phyloP scores from a whole-genome alignment of 768 basidiomycete genomes.

The Gautieria morchelliformis region DNA sequence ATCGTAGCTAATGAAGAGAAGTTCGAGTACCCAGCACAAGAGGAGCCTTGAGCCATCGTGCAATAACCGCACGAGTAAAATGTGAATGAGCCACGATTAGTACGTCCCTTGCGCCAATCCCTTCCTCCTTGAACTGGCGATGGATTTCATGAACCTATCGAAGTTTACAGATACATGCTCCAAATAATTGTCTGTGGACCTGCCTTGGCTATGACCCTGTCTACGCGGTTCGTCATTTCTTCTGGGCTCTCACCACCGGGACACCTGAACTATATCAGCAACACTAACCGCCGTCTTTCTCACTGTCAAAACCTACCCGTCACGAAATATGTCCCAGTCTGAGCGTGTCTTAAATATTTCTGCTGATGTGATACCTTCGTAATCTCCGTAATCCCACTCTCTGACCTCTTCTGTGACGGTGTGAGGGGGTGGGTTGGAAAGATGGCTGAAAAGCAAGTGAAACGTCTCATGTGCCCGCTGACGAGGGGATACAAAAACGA shows the following conservation, averaged over 20 bases:
- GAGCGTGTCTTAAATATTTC: conserved; percentile 60
- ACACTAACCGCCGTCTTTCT: not conserved
- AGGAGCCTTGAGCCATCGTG: conserved; percentile 73
- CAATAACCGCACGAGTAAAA: conserved; percentile 65
- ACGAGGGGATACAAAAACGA: conserved; percentile 80
- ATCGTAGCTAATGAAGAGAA: not conserved
- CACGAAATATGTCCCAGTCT: conserved; percentile 76
- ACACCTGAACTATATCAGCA: conserved; percentile 40
- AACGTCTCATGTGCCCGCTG: conserved; percentile 80
- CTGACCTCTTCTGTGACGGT: conserved; percentile 54
- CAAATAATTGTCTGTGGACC: not conserved
- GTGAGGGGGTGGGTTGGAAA: conserved; percentile 39
- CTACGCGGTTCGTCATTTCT: conserved; percentile 74
- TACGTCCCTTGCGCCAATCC: conserved; percentile 61
- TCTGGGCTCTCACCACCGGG: conserved; percentile 80
- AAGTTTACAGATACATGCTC: conserved; percentile 2
- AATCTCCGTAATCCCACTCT: conserved; percentile 92
- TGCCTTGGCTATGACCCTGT: conserved; percentile 64
- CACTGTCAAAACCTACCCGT: conserved; percentile 45
- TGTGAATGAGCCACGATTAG: conserved; percentile 89
- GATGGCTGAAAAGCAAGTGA: conserved; percentile 59
- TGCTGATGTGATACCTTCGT: conserved; percentile 72
- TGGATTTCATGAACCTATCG: conserved; percentile 64
- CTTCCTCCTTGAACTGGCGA: conserved; percentile 57
- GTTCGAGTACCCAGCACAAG: conserved; percentile 38